Evolutionary conservation across 2,329 filamentous ascomycete species (phyloP), one percentile per base, ranked within the genome.

Genomic region (Colletotrichum noveboracense): DNA sequence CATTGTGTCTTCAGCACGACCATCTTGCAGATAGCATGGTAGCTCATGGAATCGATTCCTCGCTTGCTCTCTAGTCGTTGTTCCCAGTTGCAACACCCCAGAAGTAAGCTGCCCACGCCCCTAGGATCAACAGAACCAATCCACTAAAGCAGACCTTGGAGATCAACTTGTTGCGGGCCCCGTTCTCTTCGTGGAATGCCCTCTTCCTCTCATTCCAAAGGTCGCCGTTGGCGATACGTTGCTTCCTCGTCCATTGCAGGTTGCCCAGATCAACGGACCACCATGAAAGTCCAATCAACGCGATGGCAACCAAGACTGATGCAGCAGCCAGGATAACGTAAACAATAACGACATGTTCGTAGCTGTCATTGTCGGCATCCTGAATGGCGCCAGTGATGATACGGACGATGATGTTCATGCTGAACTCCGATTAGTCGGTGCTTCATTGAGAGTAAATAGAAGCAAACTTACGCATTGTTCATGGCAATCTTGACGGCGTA

Each of bases 401-500:
- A 0, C 90, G 85, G 2, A 93, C 84, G 68, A 93, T 89, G 74
- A 93, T 91, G 74, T 86, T 91, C 89, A 92, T 92, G 34, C 87
- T 88, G 52, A 14, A 13, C 4, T 7, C 16, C 10, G 6, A 6
- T 75, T 26, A 75, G 64, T 32, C 3, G 6, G 7, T 16, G 5
- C 7, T 3, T 6, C 14, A 14, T 14, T 10, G 8, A 16, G 6
- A 8, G 14, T 18, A 14, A 21, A 26, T 9, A 6, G 3, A 21
- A 5, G 13, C 7, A 6, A 5, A 71, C 71, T 70, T 48, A 76
- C 75, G 68, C 73, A 80, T 93, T 93, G 79, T 93, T 92, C 79
- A 92, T 89, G 26, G 89, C 89, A 43, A 93, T 88, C 74, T 93
- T 93, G 71, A 92, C 81, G 1, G 90, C 87, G 75, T 92, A 93